Evolutionary conservation across 176 grass and related monocot genomes (phyloP), one percentile per base, ranked within the genome.

Genomic region (Chloris gayana): DNA sequence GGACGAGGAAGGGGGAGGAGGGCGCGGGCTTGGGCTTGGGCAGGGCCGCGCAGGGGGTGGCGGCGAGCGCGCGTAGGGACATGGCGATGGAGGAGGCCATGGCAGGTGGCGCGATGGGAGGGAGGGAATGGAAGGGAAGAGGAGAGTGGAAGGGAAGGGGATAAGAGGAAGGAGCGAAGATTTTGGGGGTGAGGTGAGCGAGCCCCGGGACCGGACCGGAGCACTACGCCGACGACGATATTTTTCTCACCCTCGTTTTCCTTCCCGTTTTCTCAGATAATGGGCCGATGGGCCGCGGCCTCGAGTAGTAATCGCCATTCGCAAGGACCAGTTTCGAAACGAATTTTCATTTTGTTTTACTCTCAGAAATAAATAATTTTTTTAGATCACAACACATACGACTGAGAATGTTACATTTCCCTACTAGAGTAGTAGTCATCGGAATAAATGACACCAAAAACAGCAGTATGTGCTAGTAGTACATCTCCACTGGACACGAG

Each of bases 61-160:
- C 82, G 33, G 65, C 78, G 58, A 81, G 82, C 15, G 87, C 72
- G 64, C 76, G 82, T 21, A 88, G 82, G 17, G 87, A 64, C 44
- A 22, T 9, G 77, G 70, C 38, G 87, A 67, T 6, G 69, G 85
- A 74, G 69, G 86, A 80, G 14, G 87, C 81, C 87, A 84, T 79
- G 42, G 76, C 29, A 14, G 57, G 57, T 22, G 64, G 69, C 9
- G 77, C 9, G 29, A 18, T 30, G n/a, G 11, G 15, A 33, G 6
- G 3, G 17, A 33, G 14, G 0, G 70, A 35, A n/a, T 0, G 17
- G 49, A 21, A 18, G 10, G 0, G 7, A 25, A 11, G 17, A 0
- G 74, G 4, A 8, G 26, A 24, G 46, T 21, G 64, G 46, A 27
- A 51, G 80, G 73, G 37, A 71, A 63, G 72, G 21, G 22, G 12